Evolutionary conservation across 2,329 filamentous ascomycete genomes (phyloP).

Genomic region (Epichloe sibirici): DNA sequence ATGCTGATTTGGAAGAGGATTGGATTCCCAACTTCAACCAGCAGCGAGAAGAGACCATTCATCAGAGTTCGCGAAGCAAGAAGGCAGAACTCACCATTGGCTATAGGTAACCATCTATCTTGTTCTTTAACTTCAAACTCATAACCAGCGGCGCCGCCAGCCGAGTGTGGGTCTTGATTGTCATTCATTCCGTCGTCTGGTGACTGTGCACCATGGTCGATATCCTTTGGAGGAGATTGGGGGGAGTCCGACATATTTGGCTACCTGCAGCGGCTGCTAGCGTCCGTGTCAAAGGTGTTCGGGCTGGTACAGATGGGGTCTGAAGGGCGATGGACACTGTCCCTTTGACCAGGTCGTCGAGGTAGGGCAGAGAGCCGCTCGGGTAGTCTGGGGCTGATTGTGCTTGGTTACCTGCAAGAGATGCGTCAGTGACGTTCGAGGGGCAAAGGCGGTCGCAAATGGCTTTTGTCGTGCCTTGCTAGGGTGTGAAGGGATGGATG

Average conservation of each 20-base stretch:
- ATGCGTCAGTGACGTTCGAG: conserved; percentile 35
- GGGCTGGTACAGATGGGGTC: conserved; percentile 41
- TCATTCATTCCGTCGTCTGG: conserved; percentile 95
- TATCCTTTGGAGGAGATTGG: conserved; percentile 86
- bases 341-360: conserved; percentile 44
- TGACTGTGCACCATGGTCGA: conserved; percentile 86
- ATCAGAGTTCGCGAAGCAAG: conserved; percentile 12
- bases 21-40: background rate
- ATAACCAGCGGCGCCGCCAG: conserved; percentile 52
- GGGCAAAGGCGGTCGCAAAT: conserved; percentile 17
- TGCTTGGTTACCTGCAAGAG: conserved; percentile 36
- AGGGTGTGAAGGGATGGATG: conserved; percentile 3
- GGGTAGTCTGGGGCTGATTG: conserved; percentile 16
- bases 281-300: conserved; percentile 46
- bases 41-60: background rate
- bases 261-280: conserved; percentile 53
- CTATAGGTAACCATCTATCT: conserved; percentile 98
- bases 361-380: conserved; percentile 34
- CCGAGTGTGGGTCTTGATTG: conserved; percentile 63
- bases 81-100: conserved; percentile 76
- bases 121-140: conserved; percentile 99
- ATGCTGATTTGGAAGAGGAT: conserved; percentile 13
- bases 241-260: conserved; percentile 82
- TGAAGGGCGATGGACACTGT: conserved; percentile 38
- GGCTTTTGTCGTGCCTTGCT: conserved; percentile 19